Evolutionary conservation across 2,329 filamentous ascomycete genomes (phyloP).

Genomic region (Pseudogymnoascus verrucosus): DNA sequence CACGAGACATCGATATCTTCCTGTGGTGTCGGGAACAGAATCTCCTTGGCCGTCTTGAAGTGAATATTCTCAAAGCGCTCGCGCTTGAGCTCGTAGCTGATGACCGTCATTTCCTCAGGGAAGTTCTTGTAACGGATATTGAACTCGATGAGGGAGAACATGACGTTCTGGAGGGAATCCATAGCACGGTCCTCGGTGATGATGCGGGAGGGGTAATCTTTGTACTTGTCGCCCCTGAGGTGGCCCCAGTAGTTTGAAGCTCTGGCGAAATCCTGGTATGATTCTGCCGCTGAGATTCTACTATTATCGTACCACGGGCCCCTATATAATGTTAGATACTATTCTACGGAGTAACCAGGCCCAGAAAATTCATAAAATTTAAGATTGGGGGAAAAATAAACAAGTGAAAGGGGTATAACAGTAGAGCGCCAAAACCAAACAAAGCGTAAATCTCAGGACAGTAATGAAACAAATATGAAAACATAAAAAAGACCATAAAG

Average conservation of each 20-base stretch:
- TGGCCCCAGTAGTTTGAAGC: not conserved
- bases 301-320: not conserved
- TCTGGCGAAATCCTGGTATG: not conserved
- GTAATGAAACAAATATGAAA: not conserved
- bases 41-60: conserved; percentile 28
- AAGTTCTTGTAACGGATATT: not conserved
- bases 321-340: not conserved
- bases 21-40: conserved; percentile 9
- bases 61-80: conserved; percentile 18
- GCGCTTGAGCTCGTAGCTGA: conserved; percentile 6
- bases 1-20: not conserved
- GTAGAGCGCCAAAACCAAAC: not conserved
- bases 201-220: not conserved
- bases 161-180: not conserved
- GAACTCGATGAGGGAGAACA: not conserved
- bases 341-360: not conserved
- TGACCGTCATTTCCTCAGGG: not conserved
- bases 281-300: not conserved
- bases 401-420: not conserved
- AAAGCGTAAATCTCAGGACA: not conserved
- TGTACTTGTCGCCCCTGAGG: not conserved
- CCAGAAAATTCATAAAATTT: not conserved
- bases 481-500: not conserved
- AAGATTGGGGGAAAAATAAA: not conserved
- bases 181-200: not conserved